Percentiles rank a stretch among this genome's conserved stretches.
Conservation (phyloP, 2,329 filamentous ascomycete genomes). For the Xylaria sp. region DNA sequence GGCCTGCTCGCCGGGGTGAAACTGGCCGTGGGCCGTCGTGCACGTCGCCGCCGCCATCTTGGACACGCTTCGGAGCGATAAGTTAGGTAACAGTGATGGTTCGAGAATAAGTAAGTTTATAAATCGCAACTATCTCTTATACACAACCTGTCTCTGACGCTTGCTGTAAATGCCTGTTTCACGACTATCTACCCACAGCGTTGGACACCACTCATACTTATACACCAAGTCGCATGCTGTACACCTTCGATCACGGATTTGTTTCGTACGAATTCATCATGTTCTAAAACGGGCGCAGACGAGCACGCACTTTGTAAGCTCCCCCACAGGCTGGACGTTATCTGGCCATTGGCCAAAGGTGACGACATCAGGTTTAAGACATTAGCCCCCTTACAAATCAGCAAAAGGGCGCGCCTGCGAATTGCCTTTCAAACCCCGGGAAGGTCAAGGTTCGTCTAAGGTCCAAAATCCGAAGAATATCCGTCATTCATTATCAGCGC, state of each 20-base stretch:
- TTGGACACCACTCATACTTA: too few relatives aligned
- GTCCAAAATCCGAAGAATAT: constrained; percentile 17
- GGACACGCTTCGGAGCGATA: not conserved
- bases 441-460: not conserved
- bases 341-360: not conserved
- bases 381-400: constrained; percentile 14
- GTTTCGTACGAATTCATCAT: too few relatives aligned
- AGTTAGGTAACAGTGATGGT: not conserved
- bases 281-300: too few relatives aligned
- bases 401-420: constrained; percentile 13
- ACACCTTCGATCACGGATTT: too few relatives aligned
- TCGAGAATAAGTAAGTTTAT: too few relatives aligned
- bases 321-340: not conserved
- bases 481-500: constrained; percentile 12
- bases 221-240: too few relatives aligned
- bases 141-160: too few relatives aligned
- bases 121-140: too few relatives aligned
- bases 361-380: not conserved
- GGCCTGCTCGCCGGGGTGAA: constrained; percentile 67
- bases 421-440: constrained; percentile 22
- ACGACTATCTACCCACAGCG: too few relatives aligned
- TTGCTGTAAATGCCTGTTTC: too few relatives aligned
- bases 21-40: constrained; percentile 44
- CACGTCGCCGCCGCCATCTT: constrained; percentile 23
- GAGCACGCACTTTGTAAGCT: too few relatives aligned